Conservation (phyloP, 352 stramenopile species). For the Phytophthora quininea region DNA sequence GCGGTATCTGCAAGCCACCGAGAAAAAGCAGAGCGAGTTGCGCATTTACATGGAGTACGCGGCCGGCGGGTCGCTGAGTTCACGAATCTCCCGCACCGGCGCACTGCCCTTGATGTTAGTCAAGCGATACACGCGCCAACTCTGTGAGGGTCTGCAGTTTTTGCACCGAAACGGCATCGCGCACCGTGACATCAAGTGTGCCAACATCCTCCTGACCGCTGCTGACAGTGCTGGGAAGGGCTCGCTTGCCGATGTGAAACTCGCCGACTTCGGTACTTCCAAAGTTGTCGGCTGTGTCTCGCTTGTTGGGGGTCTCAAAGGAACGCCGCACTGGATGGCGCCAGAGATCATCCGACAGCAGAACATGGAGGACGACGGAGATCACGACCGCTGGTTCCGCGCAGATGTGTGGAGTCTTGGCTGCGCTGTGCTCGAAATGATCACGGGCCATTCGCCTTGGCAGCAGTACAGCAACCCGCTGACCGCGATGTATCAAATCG, state of each 20-base stretch:
- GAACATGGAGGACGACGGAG: constrained; percentile 12
- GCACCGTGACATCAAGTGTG: constrained; percentile 89
- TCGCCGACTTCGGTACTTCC: constrained; percentile 81
- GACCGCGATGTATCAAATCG: constrained; percentile 93
- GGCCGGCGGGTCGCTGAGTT: constrained; percentile 75
- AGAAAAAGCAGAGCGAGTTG: constrained; percentile 62
- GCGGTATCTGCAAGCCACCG: constrained; percentile 64
- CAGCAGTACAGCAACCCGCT: constrained; percentile 88
- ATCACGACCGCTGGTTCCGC: constrained; percentile 79
- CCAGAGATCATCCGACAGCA: constrained; percentile 81
- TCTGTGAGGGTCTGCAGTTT: constrained; percentile 85
- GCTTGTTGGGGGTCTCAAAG: constrained; percentile 82
- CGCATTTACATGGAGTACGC: constrained; percentile 92
- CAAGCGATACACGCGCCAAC: constrained; percentile 78
- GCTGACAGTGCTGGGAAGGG: constrained; percentile 1
- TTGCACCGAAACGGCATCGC: constrained; percentile 89
- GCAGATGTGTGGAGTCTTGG: constrained; percentile 94
- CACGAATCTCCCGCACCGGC: constrained; percentile 55
- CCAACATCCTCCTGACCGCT: constrained; percentile 75
- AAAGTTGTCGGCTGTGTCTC: constrained; percentile 75
- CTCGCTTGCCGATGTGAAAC: constrained; percentile 52
- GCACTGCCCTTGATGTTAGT: constrained; percentile 45
- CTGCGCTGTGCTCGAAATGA: constrained; percentile 93
- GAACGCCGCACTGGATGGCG: constrained; percentile 93
- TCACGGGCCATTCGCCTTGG: constrained; percentile 91